Conservation (phyloP, 2,329 filamentous ascomycete species). For the Ceratocystis papillata region DNA sequence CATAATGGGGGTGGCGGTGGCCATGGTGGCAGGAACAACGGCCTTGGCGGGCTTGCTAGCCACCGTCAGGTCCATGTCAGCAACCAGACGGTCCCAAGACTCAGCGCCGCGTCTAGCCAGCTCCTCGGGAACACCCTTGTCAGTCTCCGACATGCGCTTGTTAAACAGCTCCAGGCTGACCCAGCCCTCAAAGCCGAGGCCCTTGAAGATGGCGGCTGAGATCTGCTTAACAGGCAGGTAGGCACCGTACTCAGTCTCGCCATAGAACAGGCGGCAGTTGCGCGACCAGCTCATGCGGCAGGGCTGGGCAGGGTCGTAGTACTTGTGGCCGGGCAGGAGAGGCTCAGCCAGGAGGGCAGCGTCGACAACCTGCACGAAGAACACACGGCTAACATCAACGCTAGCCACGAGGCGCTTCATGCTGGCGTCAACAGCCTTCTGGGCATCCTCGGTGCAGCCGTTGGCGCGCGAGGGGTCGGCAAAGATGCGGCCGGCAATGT, state of each 20-base stretch:
- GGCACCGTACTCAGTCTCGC: constrained; percentile 49
- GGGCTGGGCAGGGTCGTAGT: constrained; percentile 32
- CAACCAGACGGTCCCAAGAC: constrained; percentile 40
- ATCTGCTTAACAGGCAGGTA: constrained; percentile 58
- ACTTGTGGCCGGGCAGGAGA: constrained; percentile 37
- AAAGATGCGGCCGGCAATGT: constrained; percentile 60
- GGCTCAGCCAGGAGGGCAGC: constrained; percentile 52
- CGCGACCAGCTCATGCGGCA: constrained; percentile 63
- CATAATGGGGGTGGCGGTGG: neutral
- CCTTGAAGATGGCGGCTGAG: constrained; percentile 49
- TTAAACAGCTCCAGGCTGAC: constrained; percentile 63
- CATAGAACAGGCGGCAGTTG: constrained; percentile 52
- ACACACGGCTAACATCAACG: constrained; percentile 54
- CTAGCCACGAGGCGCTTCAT: constrained; percentile 43
- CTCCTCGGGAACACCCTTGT: constrained; percentile 41
- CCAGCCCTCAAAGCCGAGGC: constrained; percentile 57
- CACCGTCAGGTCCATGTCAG: constrained; percentile 30
- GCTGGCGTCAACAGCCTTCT: constrained; percentile 44
- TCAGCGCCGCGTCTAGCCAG: constrained; percentile 44
- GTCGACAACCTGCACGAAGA: constrained; percentile 68
- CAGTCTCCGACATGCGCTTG: constrained; percentile 44
- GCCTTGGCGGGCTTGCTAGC: constrained; percentile 5
- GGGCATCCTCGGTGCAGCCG: constrained; percentile 45
- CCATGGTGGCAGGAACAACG: neutral
- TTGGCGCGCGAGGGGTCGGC: constrained; percentile 51